phyloP scores from a whole-genome alignment of 306 rosid genomes.

The Glycyrrhiza uralensis region DNA sequence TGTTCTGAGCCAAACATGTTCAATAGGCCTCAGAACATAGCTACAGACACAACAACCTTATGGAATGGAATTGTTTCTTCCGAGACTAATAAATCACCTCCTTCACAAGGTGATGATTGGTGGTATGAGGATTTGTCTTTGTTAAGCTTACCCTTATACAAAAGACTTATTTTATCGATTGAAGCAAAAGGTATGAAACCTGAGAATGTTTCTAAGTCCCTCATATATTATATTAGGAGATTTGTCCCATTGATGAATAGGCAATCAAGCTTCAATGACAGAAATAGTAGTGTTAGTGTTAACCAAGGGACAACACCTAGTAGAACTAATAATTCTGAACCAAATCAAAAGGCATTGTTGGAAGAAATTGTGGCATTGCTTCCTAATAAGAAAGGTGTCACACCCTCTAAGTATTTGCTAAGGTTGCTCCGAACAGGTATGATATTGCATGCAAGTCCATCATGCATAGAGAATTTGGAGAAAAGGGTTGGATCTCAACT shows the following conservation, averaged over 20 bases:
- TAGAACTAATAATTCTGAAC: slow-evolving; percentile 50
- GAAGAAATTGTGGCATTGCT: slow-evolving; percentile 68
- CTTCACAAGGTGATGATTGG: slow-evolving; percentile 55
- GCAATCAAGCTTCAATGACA: slow-evolving; percentile 55
- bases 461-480: slow-evolving; percentile 77
- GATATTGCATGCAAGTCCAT: slow-evolving; percentile 66
- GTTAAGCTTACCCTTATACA: slow-evolving; percentile 55
- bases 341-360: slow-evolving; percentile 54
- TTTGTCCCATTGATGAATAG: slow-evolving; percentile 65
- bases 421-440: slow-evolving; percentile 61
- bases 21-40: slow-evolving; percentile 40
- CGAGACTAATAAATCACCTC: slow-evolving; percentile 37
- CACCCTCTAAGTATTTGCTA: slow-evolving; percentile 60
- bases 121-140: slow-evolving; percentile 77
- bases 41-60: slow-evolving; percentile 21
- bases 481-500: slow-evolving; percentile 66
- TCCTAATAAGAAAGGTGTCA: slow-evolving; percentile 56
- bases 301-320: slow-evolving; percentile 38
- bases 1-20: slow-evolving; percentile 50
- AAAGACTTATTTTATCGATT: slow-evolving; percentile 53
- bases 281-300: slow-evolving; percentile 37
- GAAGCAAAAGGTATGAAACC: slow-evolving; percentile 71
- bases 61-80: slow-evolving; percentile 61
- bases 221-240: slow-evolving; percentile 54
- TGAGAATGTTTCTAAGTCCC: slow-evolving; percentile 54